Conservation (phyloP, 371 early-diverging fungal species). For the Vavraia culicis region DNA sequence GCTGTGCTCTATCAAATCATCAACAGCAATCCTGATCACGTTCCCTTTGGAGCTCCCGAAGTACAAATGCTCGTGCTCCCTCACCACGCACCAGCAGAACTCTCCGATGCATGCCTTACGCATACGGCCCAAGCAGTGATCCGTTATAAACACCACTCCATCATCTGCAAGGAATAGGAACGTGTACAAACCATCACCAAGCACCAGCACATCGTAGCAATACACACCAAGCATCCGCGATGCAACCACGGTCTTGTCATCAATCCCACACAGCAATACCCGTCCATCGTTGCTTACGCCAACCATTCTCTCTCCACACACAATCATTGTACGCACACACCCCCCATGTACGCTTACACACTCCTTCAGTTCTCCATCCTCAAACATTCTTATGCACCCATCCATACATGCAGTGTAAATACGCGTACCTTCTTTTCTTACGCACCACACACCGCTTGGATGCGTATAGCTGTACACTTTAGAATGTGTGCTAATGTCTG, state of each 20-base stretch:
- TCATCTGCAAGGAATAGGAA: too few relatives aligned
- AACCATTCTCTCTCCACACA: slow-evolving; percentile 36
- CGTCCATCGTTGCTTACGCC: too few relatives aligned
- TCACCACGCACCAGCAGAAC: slow-evolving; percentile 15
- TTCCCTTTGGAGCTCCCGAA: slow-evolving; percentile 25
- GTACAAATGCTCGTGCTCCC: slow-evolving; percentile 8
- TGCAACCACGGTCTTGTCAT: too few relatives aligned
- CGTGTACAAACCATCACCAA: too few relatives aligned
- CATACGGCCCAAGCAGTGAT: slow-evolving; percentile 8
- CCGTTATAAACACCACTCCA: slow-evolving; percentile 14
- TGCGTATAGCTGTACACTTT: slow-evolving; percentile 13
- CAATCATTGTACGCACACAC: slow-evolving; percentile 8
- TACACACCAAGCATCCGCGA: too few relatives aligned
- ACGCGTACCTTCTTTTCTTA: slow-evolving; percentile 8
- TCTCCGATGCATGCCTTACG: neutral
- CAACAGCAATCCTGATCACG: slow-evolving; percentile 13
- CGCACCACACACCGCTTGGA: slow-evolving; percentile 30
- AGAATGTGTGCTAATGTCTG: neutral
- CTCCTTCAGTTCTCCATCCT: slow-evolving; percentile 25
- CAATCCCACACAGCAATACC: too few relatives aligned
- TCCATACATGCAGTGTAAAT: slow-evolving; percentile 35
- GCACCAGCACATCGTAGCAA: too few relatives aligned
- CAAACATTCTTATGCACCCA: slow-evolving; percentile 22
- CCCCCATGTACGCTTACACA: slow-evolving; percentile 9
- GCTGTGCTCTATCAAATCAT: too few relatives aligned